Base-by-base conservation (phyloP, 139 green algal genomes). In the Haematococcus lacustris region DNA sequence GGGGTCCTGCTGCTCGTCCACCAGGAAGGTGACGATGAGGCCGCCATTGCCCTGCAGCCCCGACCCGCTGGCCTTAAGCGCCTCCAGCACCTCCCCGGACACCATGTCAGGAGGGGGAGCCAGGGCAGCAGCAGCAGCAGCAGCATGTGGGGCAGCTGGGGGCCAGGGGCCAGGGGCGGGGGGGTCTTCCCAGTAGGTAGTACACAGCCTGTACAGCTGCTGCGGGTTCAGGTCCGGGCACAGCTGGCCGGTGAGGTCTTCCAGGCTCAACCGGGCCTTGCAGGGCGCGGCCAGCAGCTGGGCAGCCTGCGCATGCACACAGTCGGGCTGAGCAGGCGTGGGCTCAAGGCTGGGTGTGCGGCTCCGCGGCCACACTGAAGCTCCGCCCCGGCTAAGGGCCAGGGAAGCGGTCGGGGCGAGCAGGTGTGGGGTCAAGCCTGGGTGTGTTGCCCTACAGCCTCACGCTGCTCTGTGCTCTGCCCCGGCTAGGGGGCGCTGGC, bases 121-220 rank as follows among this genome's bases (percentile, higher is more conserved):
- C 6, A 70, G 53, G 38, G 3, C 38, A 70, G 39, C 59, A 38
- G 23, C 59, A 39, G 59, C 59, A 66, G 53, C 53, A n/a, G 53
- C 53, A 63, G 53, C 53, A 63, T 17, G 21, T 35, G 53, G 3
- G 7, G 61, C 61, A 50, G 61, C 9, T 30, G 7, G 17, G 40
- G 40, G 66, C 66, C 40, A 13, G 38, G 53, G 38, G 28, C 28
- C 67, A 4, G 7, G 28, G 50, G 38, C 7, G 50, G 50, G 30
- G 9, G 47, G 33, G 69, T 85, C 76, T 53, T 85, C 76, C 73
- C 73, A 80, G 80, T 70, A 85, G 41, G 76, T 85, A 33, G 80
- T 85, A 59, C 63, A 69, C 61, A 85, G 70, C 35, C 80, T 73
- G 74, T 84, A 85, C 2, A 64, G 43, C 67, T 72, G 80, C 65